Conservation (phyloP, 2,329 filamentous ascomycete genomes). For the Chlorencoelia australis region DNA sequence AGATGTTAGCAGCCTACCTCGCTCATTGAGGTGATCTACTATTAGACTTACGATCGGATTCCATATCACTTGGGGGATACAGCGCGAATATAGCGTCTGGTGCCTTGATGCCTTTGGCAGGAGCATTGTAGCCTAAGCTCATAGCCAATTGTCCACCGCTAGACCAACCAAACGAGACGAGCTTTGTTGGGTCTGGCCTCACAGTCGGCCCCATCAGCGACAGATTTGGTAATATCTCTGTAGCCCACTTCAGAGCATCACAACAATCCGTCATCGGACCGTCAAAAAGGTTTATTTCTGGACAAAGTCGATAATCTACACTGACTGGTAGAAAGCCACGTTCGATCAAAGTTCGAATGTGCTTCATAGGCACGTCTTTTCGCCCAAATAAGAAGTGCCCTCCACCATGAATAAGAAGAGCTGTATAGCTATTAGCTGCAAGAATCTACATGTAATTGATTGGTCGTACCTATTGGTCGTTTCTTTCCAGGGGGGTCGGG, state of each 20-base stretch:
- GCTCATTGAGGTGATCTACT: no score
- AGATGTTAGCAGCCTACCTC: no score
- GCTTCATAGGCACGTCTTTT: conserved; percentile 16
- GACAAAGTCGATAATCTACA: conserved; percentile 41
- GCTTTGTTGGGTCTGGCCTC: conserved; percentile 16
- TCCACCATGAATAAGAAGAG: conserved; percentile 7
- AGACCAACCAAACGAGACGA: conserved; percentile 39
- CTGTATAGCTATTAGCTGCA: conserved; percentile 1
- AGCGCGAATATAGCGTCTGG: conserved; percentile 36
- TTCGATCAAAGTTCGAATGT: conserved; percentile 1
- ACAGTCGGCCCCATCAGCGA: conserved; percentile 16
- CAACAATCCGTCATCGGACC: conserved; percentile 37
- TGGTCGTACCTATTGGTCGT: no score
- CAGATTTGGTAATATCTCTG: not conserved
- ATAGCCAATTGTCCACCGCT: conserved; percentile 38
- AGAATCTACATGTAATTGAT: no score
- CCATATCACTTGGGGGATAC: conserved; percentile 28
- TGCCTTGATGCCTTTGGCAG: conserved; percentile 22
- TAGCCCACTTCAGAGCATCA: conserved; percentile 32
- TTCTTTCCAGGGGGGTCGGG: no score
- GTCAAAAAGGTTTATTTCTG: conserved; percentile 34
- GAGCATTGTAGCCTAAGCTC: conserved; percentile 31
- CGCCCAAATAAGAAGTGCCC: conserved; percentile 2
- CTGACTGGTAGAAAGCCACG: conserved; percentile 37
- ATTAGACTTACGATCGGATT: no score